Evolutionary conservation across 192 early-diverging fungal genomes (phyloP).

Genomic region (Geranomyces michiganensis): DNA sequence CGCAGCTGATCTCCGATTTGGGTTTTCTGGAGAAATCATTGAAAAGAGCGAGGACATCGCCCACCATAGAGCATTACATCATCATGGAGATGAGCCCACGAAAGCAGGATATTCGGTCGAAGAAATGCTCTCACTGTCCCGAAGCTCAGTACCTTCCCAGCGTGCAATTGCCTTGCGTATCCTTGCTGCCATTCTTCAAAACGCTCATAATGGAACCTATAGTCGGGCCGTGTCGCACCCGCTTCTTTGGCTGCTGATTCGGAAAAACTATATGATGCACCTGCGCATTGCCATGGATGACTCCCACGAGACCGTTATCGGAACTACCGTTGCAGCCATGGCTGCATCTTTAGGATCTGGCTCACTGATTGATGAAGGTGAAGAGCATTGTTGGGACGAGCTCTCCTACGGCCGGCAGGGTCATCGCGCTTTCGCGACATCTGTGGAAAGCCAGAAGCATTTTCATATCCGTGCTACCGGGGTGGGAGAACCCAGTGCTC

Average conservation of each 20-base stretch:
- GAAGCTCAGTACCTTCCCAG: slow-evolving; percentile 81
- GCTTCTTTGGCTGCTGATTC: slow-evolving; percentile 36
- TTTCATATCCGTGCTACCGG: slow-evolving; percentile 38
- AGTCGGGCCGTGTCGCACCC: background rate
- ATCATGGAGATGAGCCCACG: slow-evolving; percentile 85
- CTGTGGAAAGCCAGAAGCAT: slow-evolving; percentile 28
- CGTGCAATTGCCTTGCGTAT: slow-evolving; percentile 68
- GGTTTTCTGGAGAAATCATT: slow-evolving; percentile 75
- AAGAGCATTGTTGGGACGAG: slow-evolving; percentile 49
- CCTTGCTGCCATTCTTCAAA: slow-evolving; percentile 49
- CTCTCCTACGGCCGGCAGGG: slow-evolving; percentile 44
- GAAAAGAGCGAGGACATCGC: slow-evolving; percentile 55
- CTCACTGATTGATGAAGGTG: slow-evolving; percentile 10
- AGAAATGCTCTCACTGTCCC: slow-evolving; percentile 78
- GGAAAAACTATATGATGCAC: slow-evolving; percentile 51
- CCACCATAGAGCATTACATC: slow-evolving; percentile 74
- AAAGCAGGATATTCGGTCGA: slow-evolving; percentile 84
- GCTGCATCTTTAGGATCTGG: slow-evolving; percentile 42
- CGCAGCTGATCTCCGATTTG: slow-evolving; percentile 70
- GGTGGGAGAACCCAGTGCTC: background rate
- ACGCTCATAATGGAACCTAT: slow-evolving; percentile 34
- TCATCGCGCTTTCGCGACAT: slow-evolving; percentile 23
- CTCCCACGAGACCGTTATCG: slow-evolving; percentile 59
- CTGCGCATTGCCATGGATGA: slow-evolving; percentile 72
- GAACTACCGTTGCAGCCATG: slow-evolving; percentile 53